phyloP scores from a whole-genome alignment of 2,329 filamentous ascomycete genomes.

The Coniochaeta ligniaria region DNA sequence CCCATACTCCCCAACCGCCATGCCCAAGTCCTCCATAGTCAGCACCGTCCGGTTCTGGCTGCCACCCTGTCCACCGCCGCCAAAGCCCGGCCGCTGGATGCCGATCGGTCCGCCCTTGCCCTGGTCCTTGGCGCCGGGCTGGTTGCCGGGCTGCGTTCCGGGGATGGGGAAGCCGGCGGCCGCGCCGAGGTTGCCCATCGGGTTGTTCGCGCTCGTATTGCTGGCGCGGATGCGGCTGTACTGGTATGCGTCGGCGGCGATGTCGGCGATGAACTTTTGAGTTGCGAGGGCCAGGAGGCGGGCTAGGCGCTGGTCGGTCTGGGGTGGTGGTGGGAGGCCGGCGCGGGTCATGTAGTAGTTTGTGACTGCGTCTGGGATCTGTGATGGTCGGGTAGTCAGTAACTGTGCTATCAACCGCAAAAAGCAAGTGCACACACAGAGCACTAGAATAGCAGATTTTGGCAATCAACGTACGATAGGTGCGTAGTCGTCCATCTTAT shows the following conservation, averaged over 20 bases:
- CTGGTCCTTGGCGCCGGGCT: constrained; percentile 44
- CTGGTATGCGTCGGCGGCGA: constrained; percentile 95
- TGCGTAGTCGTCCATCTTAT: constrained; percentile 97
- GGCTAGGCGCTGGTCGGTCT: constrained; percentile 83
- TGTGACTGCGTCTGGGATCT: constrained; percentile 97
- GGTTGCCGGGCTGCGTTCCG: constrained; percentile 31
- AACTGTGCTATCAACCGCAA: neutral
- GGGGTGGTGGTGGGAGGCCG: constrained; percentile 84
- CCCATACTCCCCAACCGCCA: constrained; percentile 96
- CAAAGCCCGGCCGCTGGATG: constrained; percentile 71
- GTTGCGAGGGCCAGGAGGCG: constrained; percentile 94
- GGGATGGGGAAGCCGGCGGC: constrained; percentile 62
- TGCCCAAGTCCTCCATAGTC: constrained; percentile 97
- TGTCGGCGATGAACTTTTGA: constrained; percentile 97
- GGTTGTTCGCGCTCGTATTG: constrained; percentile 82
- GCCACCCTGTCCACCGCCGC: constrained; percentile 82
- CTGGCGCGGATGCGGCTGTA: constrained; percentile 94
- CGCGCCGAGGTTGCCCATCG: constrained; percentile 78
- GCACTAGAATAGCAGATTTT: neutral
- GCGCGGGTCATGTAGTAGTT: constrained; percentile 97
- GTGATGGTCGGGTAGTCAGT: neutral
- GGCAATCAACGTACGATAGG: constrained; percentile 65
- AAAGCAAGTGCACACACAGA: neutral
- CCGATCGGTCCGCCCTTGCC: constrained; percentile 53
- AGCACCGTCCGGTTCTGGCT: constrained; percentile 88